A percentile compares a stretch with the other conserved stretches of the same genome.
Evolutionary conservation across 2,329 filamentous ascomycete genomes (phyloP).

Genomic region (Colletotrichum filicis): DNA sequence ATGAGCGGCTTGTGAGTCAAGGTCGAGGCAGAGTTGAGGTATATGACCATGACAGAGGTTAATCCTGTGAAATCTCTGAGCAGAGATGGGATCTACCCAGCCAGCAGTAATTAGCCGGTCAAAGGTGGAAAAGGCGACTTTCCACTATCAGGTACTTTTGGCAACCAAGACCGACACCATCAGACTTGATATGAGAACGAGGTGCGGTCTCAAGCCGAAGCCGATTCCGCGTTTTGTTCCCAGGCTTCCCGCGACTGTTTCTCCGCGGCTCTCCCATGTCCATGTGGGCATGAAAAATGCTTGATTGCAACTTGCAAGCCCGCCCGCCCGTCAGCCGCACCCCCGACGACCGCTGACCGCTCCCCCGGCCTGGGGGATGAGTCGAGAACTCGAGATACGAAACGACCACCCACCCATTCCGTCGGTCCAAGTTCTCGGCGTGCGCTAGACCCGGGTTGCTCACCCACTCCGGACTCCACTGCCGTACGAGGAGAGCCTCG

Average conservation of each 20-base stretch:
- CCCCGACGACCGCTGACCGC: not conserved
- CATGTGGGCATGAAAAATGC: not conserved
- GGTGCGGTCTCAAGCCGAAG: not conserved
- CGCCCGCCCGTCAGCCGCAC: not conserved
- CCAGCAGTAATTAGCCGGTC: not conserved
- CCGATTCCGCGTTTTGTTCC: not conserved
- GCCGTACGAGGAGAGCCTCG: not conserved
- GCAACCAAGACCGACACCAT: not conserved
- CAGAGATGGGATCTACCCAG: not conserved
- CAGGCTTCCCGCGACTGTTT: not conserved
- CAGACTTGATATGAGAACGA: not conserved
- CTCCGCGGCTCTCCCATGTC: not conserved
- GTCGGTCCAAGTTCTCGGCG: not conserved
- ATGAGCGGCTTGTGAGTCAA: not conserved
- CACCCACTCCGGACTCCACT: constrained; percentile 4
- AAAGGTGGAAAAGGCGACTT: not conserved
- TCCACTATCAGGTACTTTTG: not conserved
- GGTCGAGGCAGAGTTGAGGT: not conserved
- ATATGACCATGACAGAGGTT: not conserved
- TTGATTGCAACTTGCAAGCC: not conserved
- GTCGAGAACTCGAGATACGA: constrained; percentile 8
- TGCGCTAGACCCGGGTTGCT: constrained; percentile 10
- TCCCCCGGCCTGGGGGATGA: not conserved
- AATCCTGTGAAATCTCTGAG: no score
- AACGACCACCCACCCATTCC: not conserved